These are phyloP conservation scores for Gamarada debralockiae DNA, from an alignment of 495 filamentous ascomycete species.

Conservation along the genomic window DNA sequence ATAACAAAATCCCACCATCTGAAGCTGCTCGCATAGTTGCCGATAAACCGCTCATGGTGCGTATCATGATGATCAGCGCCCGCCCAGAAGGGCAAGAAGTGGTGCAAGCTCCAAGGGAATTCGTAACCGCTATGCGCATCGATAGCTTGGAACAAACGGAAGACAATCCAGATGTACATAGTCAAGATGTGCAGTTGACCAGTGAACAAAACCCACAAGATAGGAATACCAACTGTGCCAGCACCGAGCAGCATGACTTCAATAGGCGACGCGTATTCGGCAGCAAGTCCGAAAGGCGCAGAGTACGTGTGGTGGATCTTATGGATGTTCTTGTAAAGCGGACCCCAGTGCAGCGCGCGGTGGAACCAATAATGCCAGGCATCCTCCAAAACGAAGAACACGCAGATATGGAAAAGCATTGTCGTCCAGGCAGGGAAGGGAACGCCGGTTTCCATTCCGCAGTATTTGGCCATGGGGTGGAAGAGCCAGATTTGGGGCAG, in stretches of 20 bases:
- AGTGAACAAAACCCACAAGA: constrained; percentile 81
- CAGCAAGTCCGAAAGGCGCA: constrained; percentile 92
- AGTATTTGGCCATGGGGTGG: constrained; percentile 94
- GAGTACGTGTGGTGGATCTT: constrained; percentile 99
- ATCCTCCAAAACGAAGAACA: constrained; percentile 96
- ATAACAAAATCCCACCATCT: constrained; percentile 97
- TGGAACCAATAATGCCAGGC: constrained; percentile 99
- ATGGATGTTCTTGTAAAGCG: constrained; percentile 90
- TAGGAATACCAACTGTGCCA: constrained; percentile 77
- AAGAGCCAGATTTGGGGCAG: constrained; percentile 99
- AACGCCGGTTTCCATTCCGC: constrained; percentile 82
- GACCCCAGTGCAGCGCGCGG: constrained; percentile 91
- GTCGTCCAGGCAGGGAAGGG: constrained; percentile 82
- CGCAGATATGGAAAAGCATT: constrained; percentile 86
- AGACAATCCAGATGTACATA: constrained; percentile 95
- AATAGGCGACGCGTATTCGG: constrained; percentile 96
- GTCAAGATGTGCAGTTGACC: constrained; percentile 89
- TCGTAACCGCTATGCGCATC: constrained; percentile 97
- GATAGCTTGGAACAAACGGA: constrained; percentile 94
- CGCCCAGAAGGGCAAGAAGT: constrained; percentile 97
- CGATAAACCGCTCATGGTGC: constrained; percentile 96
- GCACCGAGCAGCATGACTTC: constrained; percentile 98
- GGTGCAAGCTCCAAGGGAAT: constrained; percentile 93
- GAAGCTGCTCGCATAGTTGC: constrained; percentile 97
- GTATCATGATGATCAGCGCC: constrained; percentile 94